Base-by-base conservation (phyloP, 805 yeast genomes). In the Candida piceae region DNA sequence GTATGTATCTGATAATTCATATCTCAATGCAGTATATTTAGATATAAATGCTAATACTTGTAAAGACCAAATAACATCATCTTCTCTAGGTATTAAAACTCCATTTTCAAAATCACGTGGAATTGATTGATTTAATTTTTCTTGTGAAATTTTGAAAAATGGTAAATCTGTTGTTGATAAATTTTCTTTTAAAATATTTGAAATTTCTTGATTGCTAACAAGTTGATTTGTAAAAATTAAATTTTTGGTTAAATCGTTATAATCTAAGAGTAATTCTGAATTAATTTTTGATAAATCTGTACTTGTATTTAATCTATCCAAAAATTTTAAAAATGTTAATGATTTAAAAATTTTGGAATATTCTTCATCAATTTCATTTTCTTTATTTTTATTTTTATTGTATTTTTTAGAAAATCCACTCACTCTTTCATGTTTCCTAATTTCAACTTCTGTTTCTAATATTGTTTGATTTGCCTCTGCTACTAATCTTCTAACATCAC, bases 21-120 rank as follows among this genome's bases (percentile, higher is more conserved):
- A 80, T 51, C 89, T 84, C 57, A 89, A 65, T 43, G 77, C 73
- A 0, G 96, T 80, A 53, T 93, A 90, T 60, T 90, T 90, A 4
- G 97, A 88, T 29, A 89, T 85, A 59, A 88, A 90, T 11, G 97
- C 97, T 34, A 93, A 61, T 16, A 93, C 69, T 59, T 90, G 97
- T 36, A 90, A 66, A 4, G 95, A 83, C 96, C 96, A 88, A 25
- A 87, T 80, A 13, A 90, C 85, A 55, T 90, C 98, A 56, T 90
- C 97, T 45, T 85, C 95, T 39, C 86, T 74, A 1, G 97, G 97
- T 5, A 88, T 73, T n/a, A 89, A 70, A 16, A 80, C 77, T 2
- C 95, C 95, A 29, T 82, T 62, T 32, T 67, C 59, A 49, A 79
- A 79, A 17, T 61, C 60, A 35, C 86, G 65, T 16, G 84, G 84